Base-by-base conservation (phyloP, 306 rosid species). In the Cercis canadensis region DNA sequence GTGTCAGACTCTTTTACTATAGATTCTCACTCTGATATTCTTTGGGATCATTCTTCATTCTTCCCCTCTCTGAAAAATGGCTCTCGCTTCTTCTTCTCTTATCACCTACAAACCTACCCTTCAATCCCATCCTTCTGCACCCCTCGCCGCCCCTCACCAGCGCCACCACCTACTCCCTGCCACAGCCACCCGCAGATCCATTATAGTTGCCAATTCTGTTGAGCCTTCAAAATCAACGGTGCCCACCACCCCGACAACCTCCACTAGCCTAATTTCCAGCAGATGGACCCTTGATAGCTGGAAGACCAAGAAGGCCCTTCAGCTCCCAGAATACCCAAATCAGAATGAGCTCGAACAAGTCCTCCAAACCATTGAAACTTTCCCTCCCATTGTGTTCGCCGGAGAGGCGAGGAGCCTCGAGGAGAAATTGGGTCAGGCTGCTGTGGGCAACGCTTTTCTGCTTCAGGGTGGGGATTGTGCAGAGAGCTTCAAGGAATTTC, bases 401-500 rank as follows among this genome's bases (percentile, higher is more conserved):
- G 83, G 87, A 7, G 87, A 82, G n/a, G 83, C 78, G 3, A 70
- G 81, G 62, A 78, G 11, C 13, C 81, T 82, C 5, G 79, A 82
- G 45, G 87, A 82, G 8, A 78, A 78, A 19, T 44, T 78, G 7
- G 78, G 54, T 14, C 80, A 78, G 64, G 87, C 87, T 21, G 75
- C 87, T 0, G 72, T 78, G 73, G 84, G 87, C 0, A 67, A 83
- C 62, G 84, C 81, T 7, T 83, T 78, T 45, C 76, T 78, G 10
- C 84, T 83, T 19, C 83, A 78, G 50, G 84, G 87, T 43, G 87
- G 87, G 1, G 82, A 67, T 82, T 90, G 92, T 18, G 96, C 96
- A 4, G 96, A 90, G 84, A 90, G 94, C 75, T 90, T 90, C 84
- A 87, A 90, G 87, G 96, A 90, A 70, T 90, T 87, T 59, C 84